phyloP scores from a whole-genome alignment of 306 rosid genomes.

The Senna siamea region DNA sequence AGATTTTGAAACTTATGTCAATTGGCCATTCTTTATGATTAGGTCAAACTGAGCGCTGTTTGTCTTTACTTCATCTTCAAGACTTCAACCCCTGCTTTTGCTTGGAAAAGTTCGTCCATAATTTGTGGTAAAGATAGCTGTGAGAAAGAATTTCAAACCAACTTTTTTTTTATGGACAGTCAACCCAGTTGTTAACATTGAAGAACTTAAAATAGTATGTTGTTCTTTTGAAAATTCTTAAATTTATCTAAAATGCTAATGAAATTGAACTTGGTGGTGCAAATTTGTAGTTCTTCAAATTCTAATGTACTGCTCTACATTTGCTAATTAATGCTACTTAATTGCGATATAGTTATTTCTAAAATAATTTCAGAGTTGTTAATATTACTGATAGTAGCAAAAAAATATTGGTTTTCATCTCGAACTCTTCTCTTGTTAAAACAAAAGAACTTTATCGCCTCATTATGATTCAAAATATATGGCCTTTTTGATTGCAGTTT shows the following conservation, averaged over 20 bases:
- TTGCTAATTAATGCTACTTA: not conserved
- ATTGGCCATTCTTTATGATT: not conserved
- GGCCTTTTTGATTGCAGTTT: no score
- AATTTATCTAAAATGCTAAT: not conserved
- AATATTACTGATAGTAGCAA: not conserved
- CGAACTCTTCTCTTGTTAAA: not conserved
- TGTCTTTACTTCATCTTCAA: not conserved
- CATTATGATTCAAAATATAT: not conserved
- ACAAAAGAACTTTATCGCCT: not conserved
- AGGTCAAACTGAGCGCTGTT: conserved; percentile 3
- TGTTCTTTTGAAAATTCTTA: not conserved
- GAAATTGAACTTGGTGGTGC: not conserved
- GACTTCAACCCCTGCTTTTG: not conserved
- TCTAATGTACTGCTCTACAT: not conserved
- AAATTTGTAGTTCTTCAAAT: not conserved
- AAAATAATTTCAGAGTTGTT: not conserved
- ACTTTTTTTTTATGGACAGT: not conserved
- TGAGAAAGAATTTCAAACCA: not conserved
- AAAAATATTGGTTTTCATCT: not conserved
- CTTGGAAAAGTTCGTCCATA: no score
- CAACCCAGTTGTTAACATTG: not conserved
- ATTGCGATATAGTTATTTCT: not conserved
- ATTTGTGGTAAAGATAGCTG: not conserved
- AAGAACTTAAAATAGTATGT: not conserved
- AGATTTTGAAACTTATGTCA: not conserved